Conservation (phyloP, 192 early-diverging fungal genomes). For the Umbelopsis sp. region DNA sequence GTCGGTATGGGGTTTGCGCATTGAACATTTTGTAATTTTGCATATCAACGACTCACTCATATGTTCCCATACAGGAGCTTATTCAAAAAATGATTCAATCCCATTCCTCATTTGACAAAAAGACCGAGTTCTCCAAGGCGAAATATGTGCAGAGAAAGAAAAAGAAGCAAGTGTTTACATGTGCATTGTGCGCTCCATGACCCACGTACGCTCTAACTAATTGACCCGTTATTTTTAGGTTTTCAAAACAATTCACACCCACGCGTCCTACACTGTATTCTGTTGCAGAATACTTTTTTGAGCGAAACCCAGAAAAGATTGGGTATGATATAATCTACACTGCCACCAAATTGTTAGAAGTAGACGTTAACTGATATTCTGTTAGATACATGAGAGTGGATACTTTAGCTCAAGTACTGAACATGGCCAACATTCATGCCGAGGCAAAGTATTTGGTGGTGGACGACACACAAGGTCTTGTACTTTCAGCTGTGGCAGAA, state of each 20-base stretch:
- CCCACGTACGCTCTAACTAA: neutral
- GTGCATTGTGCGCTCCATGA: neutral
- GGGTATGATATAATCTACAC: conserved; percentile 36
- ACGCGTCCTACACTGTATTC: conserved; percentile 76
- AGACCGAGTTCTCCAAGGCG: conserved; percentile 94
- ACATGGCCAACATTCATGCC: conserved; percentile 80
- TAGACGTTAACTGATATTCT: conserved; percentile 16
- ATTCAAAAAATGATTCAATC: conserved; percentile 82
- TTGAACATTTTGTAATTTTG: neutral
- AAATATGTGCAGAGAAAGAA: conserved; percentile 93
- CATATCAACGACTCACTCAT: too few relatives aligned
- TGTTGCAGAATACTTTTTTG: conserved; percentile 78
- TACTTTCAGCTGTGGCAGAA: conserved; percentile 80
- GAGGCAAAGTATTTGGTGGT: conserved; percentile 73
- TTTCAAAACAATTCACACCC: conserved; percentile 80
- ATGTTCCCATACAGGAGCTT: conserved; percentile 52
- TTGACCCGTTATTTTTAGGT: conserved; percentile 43
- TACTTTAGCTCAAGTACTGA: conserved; percentile 89
- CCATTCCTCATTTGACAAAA: conserved; percentile 84
- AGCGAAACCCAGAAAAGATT: conserved; percentile 80
- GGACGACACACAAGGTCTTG: conserved; percentile 90
- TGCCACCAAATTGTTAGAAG: neutral
- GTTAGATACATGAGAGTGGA: conserved; percentile 78
- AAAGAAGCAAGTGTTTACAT: conserved; percentile 55
- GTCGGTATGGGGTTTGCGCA: neutral